Conservation (phyloP, 495 filamentous ascomycete species). For the Pyronema domesticum region DNA sequence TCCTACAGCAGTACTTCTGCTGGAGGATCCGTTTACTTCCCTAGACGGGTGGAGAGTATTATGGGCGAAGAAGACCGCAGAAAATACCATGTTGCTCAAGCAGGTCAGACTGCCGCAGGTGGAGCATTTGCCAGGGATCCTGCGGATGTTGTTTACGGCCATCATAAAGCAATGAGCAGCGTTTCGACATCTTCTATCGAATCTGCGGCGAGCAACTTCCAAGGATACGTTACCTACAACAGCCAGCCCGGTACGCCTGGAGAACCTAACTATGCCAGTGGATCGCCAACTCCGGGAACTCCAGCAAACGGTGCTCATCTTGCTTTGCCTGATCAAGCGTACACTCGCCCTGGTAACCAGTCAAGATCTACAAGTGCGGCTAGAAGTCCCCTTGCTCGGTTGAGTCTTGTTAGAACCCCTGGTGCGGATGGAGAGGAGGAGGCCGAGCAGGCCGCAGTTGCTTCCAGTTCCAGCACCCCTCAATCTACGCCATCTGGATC, state of each 20-base stretch:
- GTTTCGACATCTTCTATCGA: conserved; percentile 31
- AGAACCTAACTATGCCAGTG: conserved; percentile 12
- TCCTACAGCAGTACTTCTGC: conserved; percentile 39
- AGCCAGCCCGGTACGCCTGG: conserved; percentile 16
- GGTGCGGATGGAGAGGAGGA: conserved; percentile 17
- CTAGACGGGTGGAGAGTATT: conserved; percentile 63
- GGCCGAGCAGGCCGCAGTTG: conserved; percentile 11
- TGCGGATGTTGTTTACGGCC: conserved; percentile 32
- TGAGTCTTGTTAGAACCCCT: conserved; percentile 23
- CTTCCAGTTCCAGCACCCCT: not conserved
- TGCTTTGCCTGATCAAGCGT: conserved; percentile 19
- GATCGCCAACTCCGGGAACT: not conserved
- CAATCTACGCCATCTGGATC: no score
- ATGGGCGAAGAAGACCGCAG: conserved; percentile 60
- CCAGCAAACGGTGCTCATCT: conserved; percentile 8
- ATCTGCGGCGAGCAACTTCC: conserved; percentile 18
- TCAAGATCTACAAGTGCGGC: conserved; percentile 13
- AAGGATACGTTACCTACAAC: conserved; percentile 12
- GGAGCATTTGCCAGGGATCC: conserved; percentile 38
- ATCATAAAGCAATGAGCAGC: conserved; percentile 24
- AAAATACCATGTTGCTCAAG: conserved; percentile 52
- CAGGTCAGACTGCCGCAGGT: conserved; percentile 36
- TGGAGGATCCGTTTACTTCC: conserved; percentile 48
- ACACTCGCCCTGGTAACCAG: conserved; percentile 6
- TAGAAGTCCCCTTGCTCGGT: conserved; percentile 21